Percentiles rank a stretch among this genome's conserved stretches.
Conservation (phyloP, 306 rosid species). For the Senna tora region DNA sequence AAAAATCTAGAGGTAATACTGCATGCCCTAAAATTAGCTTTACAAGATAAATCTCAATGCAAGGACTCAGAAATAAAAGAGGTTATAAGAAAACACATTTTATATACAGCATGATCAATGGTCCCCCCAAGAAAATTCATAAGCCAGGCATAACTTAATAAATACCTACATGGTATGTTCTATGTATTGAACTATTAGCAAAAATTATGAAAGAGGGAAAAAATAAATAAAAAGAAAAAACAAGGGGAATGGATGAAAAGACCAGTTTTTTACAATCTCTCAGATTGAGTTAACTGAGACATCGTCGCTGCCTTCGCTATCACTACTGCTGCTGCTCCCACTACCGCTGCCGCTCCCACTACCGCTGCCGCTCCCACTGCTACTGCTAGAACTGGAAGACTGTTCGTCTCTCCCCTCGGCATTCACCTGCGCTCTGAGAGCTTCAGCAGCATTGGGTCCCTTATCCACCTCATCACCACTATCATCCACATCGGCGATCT, state of each 20-base stretch:
- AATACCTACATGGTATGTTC: conserved; percentile 11
- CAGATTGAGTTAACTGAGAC: conserved; percentile 80
- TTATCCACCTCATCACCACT: conserved; percentile 87
- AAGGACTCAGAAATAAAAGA: background rate
- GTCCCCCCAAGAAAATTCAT: no score
- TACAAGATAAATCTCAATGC: background rate
- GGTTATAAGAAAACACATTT: background rate
- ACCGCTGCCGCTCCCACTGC: conserved; percentile 75
- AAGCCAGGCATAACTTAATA: conserved; percentile 14
- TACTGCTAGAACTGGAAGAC: conserved; percentile 76
- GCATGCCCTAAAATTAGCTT: conserved; percentile 15
- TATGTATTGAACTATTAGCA: conserved; percentile 22
- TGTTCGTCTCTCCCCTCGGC: conserved; percentile 68
- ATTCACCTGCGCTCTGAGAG: conserved; percentile 75
- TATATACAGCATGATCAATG: background rate
- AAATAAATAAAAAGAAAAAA: no score
- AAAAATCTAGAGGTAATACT: background rate
- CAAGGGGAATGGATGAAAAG: conserved; percentile 1
- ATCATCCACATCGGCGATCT: conserved; percentile 85
- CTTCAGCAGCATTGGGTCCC: conserved; percentile 90
- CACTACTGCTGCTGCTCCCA: conserved; percentile 73
- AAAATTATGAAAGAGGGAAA: background rate
- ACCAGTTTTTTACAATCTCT: conserved; percentile 24
- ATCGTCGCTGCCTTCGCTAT: conserved; percentile 80
- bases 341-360: conserved; percentile 59